Evolutionary conservation across 345 rosid genomes (phyloP).

Genomic region (Pugionium dolabratum): DNA sequence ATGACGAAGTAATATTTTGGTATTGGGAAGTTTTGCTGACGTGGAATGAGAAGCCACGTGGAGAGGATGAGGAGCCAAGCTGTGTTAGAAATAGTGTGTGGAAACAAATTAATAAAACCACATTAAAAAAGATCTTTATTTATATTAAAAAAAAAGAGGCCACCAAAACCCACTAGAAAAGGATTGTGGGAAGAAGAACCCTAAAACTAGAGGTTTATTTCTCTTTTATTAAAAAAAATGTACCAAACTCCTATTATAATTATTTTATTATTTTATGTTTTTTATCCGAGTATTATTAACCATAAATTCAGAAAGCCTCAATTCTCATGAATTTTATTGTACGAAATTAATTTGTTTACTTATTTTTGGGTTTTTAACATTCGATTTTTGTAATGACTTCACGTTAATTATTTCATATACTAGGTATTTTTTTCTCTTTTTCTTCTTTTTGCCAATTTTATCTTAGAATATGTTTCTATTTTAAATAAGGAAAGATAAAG

Average conservation of each 20-base stretch:
- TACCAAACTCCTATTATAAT: conserved; percentile 30
- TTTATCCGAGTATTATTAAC: conserved; percentile 18
- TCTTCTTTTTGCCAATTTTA: neutral
- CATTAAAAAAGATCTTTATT: conserved; percentile 16
- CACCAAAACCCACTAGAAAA: conserved; percentile 40
- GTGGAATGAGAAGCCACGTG: conserved; percentile 42
- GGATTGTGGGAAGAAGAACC: conserved; percentile 37
- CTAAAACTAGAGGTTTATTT: conserved; percentile 47
- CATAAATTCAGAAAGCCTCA: conserved; percentile 28
- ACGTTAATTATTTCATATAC: conserved; percentile 14
- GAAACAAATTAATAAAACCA: conserved; percentile 34
- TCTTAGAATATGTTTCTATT: neutral
- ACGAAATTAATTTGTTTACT: conserved; percentile 11
- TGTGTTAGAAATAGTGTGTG: conserved; percentile 21
- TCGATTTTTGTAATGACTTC: conserved; percentile 30
- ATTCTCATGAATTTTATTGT: conserved; percentile 36
- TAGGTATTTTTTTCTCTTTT: conserved; percentile 17
- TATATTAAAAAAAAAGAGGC: conserved; percentile 18
- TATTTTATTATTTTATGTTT: conserved; percentile 16
- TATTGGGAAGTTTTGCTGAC: conserved; percentile 33
- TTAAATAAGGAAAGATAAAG: too few species aligned
- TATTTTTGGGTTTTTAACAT: conserved; percentile 29
- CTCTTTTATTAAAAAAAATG: conserved; percentile 54
- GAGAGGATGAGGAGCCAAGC: conserved; percentile 43
- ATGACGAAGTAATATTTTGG: conserved; percentile 23